These are phyloP conservation scores for Schwanniomyces occidentalis DNA, from an alignment of 805 yeast species.

Conservation along the genomic window DNA sequence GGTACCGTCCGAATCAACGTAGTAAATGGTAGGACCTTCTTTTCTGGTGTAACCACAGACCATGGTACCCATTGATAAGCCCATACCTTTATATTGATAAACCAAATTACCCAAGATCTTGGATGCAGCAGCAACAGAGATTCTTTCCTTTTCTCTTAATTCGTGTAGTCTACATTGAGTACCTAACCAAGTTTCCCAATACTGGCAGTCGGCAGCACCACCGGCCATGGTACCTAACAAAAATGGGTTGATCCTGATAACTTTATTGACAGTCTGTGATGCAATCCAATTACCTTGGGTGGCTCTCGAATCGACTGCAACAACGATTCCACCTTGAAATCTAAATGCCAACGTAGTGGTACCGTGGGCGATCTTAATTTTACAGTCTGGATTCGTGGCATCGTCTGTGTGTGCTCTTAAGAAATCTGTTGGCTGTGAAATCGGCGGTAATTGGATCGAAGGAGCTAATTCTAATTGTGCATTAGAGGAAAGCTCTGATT, in stretches of 20 bases:
- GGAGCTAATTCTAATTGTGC: conserved; percentile 51
- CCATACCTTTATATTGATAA: conserved; percentile 94
- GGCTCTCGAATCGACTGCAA: conserved; percentile 98
- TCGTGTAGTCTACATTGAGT: conserved; percentile 95
- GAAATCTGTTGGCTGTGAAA: conserved; percentile 86
- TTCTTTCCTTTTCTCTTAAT: conserved; percentile 90
- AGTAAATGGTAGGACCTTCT: conserved; percentile 93
- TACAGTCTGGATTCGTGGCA: conserved; percentile 86
- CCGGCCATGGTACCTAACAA: conserved; percentile 98
- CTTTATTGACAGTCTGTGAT: conserved; percentile 96
- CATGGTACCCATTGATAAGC: conserved; percentile 99
- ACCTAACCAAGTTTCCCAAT: conserved; percentile 99
- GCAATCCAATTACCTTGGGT: conserved; percentile 98
- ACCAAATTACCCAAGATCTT: conserved; percentile 89
- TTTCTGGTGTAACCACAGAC: conserved; percentile 94
- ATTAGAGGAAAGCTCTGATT: conserved; percentile 16
- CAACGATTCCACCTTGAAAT: conserved; percentile 91
- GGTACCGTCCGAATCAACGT: conserved; percentile 97
- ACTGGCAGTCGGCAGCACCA: conserved; percentile 99
- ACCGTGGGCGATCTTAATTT: conserved; percentile 96
- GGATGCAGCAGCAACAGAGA: conserved; percentile 94
- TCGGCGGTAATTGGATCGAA: conserved; percentile 72
- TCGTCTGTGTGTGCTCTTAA: conserved; percentile 98
- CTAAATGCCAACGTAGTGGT: conserved; percentile 98
- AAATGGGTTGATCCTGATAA: conserved; percentile 93